These are phyloP conservation scores for Cronartium quercuum DNA, from an alignment of 1,284 basidiomycete species.

Conservation along the genomic window DNA sequence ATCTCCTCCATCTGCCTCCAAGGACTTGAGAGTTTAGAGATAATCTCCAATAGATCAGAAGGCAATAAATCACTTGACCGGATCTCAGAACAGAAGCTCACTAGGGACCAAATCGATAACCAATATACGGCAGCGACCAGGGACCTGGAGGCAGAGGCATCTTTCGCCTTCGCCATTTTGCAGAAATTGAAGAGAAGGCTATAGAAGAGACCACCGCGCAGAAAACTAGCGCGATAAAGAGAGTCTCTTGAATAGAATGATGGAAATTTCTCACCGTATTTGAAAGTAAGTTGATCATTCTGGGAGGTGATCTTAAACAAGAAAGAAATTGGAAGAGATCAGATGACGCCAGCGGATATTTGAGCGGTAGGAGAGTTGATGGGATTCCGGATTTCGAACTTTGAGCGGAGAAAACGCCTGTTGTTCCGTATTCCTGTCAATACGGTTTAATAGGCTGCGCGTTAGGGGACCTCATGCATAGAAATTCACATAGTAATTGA, in stretches of 20 bases:
- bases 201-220: not conserved
- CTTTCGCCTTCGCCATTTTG: not conserved
- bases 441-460: too few species aligned
- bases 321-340: too few species aligned
- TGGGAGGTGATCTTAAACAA: too few species aligned
- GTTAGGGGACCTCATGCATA: too few species aligned
- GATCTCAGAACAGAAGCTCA: conserved; percentile 4
- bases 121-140: conserved; percentile 16
- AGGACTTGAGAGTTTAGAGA: not conserved
- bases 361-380: too few species aligned
- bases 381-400: too few species aligned
- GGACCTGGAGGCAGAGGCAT: conserved; percentile 33
- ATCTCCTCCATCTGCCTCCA: conserved; percentile 34
- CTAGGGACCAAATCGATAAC: conserved; percentile 33
- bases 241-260: not conserved
- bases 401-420: too few species aligned
- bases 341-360: too few species aligned
- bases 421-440: too few species aligned
- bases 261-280: not conserved
- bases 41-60: not conserved
- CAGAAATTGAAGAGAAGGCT: not conserved
- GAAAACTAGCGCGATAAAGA: not conserved
- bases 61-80: not conserved
- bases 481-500: too few species aligned
- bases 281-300: not conserved